Evolutionary conservation across 495 filamentous ascomycete genomes (phyloP).

Genomic region (Penicillium taxi): DNA sequence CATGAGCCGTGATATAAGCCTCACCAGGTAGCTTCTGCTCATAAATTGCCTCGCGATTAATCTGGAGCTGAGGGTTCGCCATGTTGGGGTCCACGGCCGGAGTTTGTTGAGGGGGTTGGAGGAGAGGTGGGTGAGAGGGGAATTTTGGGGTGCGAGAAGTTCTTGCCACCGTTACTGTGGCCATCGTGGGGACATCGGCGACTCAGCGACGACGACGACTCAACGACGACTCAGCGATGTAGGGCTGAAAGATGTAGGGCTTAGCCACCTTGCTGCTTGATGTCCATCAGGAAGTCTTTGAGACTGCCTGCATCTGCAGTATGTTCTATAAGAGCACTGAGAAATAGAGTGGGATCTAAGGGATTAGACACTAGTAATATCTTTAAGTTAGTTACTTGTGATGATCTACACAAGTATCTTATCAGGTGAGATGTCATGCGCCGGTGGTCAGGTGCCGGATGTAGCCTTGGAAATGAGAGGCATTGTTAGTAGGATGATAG

Average conservation of each 20-base stretch:
- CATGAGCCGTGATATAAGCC: conserved; percentile 45
- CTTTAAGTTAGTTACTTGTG: too few relatives aligned
- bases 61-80: conserved; percentile 34
- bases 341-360: too few relatives aligned
- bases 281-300: too few relatives aligned
- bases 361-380: too few relatives aligned
- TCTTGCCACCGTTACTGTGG: too few relatives aligned
- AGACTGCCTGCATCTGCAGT: too few relatives aligned
- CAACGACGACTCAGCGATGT: too few relatives aligned
- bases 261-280: too few relatives aligned
- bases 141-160: background rate
- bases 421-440: conserved; percentile 25
- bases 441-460: conserved; percentile 11
- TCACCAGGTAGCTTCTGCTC: conserved; percentile 42
- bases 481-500: too few relatives aligned
- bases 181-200: conserved; percentile 13
- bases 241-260: too few relatives aligned
- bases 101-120: conserved; percentile 2
- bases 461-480: conserved; percentile 7
- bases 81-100: conserved; percentile 28
- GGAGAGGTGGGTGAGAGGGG: background rate
- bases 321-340: too few relatives aligned
- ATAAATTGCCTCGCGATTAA: conserved; percentile 44
- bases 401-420: conserved; percentile 15
- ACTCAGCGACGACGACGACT: too few relatives aligned